A percentile compares a stretch with the other conserved stretches of the same genome.
phyloP scores from a whole-genome alignment of 371 early-diverging fungal genomes.

The Mucor racemosus region DNA sequence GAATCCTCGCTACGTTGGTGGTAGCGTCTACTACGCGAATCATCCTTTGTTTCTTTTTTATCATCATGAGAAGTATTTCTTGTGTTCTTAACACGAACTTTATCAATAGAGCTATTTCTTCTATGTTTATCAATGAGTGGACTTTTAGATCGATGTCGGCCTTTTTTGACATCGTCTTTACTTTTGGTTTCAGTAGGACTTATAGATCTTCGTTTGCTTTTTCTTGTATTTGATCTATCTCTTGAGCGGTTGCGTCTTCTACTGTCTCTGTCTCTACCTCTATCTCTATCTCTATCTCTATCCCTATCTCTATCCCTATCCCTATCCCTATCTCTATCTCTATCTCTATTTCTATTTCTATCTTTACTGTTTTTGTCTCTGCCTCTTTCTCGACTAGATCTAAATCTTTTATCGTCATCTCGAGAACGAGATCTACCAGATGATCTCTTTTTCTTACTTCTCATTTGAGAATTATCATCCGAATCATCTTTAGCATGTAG shows the following conservation, averaged over 20 bases:
- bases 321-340: background rate
- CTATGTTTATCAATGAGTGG: constrained; percentile 1
- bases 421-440: constrained; percentile 5
- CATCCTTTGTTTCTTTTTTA: background rate
- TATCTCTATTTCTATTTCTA: background rate
- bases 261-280: background rate
- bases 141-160: constrained; percentile 3
- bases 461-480: background rate
- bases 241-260: background rate
- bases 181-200: constrained; percentile 11
- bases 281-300: background rate
- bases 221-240: background rate
- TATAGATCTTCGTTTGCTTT: background rate
- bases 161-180: constrained; percentile 6
- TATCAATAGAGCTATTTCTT: background rate
- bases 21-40: background rate
- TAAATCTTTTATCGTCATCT: background rate
- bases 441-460: background rate
- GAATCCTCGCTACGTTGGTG: background rate
- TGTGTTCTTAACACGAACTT: background rate
- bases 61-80: background rate
- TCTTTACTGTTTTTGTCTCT: background rate
- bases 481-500: constrained; percentile 1
- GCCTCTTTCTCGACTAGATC: background rate
- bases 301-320: background rate